These are phyloP conservation scores for Quercus phellos DNA, from an alignment of 331 rosid genomes.

Conservation along the genomic window DNA sequence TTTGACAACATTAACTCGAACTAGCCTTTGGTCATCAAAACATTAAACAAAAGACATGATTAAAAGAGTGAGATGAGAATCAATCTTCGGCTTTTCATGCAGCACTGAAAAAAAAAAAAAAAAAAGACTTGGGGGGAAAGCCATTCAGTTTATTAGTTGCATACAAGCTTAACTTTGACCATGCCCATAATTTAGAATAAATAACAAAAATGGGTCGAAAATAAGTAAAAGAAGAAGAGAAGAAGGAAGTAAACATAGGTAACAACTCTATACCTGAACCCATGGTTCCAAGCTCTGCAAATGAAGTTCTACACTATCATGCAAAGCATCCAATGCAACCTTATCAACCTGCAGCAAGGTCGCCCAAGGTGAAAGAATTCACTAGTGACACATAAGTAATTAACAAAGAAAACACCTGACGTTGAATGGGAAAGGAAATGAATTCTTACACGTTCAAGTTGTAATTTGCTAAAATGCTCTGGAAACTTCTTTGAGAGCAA, in stretches of 20 bases:
- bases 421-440: conserved; percentile 18
- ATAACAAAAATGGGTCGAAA: not conserved
- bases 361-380: conserved; percentile 26
- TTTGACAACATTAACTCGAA: not conserved
- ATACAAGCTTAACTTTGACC: not conserved
- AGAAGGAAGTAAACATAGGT: conserved; percentile 1
- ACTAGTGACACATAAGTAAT: conserved; percentile 9
- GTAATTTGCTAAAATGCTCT: conserved; percentile 87
- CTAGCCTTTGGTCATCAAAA: not conserved
- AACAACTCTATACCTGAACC: conserved; percentile 65
- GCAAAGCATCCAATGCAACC: conserved; percentile 78
- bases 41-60: not conserved
- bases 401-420: conserved; percentile 25
- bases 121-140: not conserved
- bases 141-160: not conserved
- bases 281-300: conserved; percentile 91
- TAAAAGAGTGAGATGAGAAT: not conserved
- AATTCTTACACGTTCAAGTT: conserved; percentile 90
- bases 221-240: not conserved
- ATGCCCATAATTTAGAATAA: conserved; percentile 1
- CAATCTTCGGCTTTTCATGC: not conserved
- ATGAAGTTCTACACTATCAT: conserved; percentile 85
- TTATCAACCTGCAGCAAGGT: conserved; percentile 73
- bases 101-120: not conserved
- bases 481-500: conserved; percentile 95